Evolutionary conservation across 371 early-diverging fungal genomes (phyloP), one percentile per base, ranked within the genome.

Genomic region (Syncephalis fuscata): DNA sequence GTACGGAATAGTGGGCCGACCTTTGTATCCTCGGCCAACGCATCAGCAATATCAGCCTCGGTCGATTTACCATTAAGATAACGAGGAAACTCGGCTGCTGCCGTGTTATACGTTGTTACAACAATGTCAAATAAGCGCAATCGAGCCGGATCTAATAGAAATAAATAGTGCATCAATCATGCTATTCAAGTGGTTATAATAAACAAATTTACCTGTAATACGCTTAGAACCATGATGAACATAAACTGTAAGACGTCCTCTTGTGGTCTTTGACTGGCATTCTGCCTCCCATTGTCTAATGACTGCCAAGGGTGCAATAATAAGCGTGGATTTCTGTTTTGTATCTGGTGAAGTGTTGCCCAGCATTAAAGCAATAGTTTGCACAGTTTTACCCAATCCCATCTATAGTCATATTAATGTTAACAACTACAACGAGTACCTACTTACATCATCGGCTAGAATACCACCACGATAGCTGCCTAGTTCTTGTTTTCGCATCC

Each of bases 361-460:
- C 7, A 78, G 60, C 8, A 90, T 67, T 20, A 86, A 63, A 2
- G 78, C 76, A 39, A 94, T 83, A 0, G 82, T 76, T 55, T 89
- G 84, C 20, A 92, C 62, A 0, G 94, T 92, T 62, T 94, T 91
- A 21, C 92, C 92, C 40, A 94, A 60, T 0, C 92, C 92, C 88
- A 87, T 81, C 32, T 32, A 32, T 4, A 22, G 4, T 37, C 5
- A 26, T 36, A n/a, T 20, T 15, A 40, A 26, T 20, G 37, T 39
- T 11, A 15, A 49, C 2, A 45, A 26, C 21, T n/a, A 36, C 11
- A 46, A 46, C 39, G 21, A 24, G 19, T 22, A 15, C 0, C 15
- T 22, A 60, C 73, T 71, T 73, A 71, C 32, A 49, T 86, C 87
- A 63, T 87, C 88, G 0, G 80, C 83, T 20, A 85, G 53, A 27